Evolutionary conservation across 2,329 filamentous ascomycete species (phyloP).

Genomic region (Penicillium fuscoglaucum): DNA sequence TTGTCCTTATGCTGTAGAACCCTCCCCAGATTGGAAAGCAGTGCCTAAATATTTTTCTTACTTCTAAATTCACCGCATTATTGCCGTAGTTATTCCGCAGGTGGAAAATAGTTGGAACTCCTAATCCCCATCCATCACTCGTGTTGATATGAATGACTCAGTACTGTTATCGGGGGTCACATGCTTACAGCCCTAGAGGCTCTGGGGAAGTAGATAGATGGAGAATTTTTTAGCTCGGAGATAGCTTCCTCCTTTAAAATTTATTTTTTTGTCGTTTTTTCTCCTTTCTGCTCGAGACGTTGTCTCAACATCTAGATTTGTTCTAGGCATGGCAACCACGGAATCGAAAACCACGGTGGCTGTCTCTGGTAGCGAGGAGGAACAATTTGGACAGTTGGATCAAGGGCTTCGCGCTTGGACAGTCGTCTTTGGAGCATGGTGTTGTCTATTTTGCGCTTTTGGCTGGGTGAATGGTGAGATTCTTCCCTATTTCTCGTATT

Average conservation of each 20-base stretch:
- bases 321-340: not conserved
- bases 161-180: not conserved
- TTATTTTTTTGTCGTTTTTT: not conserved
- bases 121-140: not conserved
- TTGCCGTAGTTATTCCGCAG: not conserved
- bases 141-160: not conserved
- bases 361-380: not conserved
- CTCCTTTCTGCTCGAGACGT: not conserved
- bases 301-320: not conserved
- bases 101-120: not conserved
- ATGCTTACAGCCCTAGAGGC: not conserved
- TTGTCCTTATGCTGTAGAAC: not conserved
- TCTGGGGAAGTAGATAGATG: not conserved
- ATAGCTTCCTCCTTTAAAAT: not conserved
- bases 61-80: not conserved
- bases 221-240: not conserved
- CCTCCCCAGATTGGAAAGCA: not conserved
- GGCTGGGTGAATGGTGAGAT: constrained; percentile 47
- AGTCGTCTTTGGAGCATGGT: constrained; percentile 51
- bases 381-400: constrained; percentile 5
- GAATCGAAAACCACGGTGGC: not conserved
- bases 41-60: not conserved
- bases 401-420: constrained; percentile 51
- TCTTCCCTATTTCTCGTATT: not conserved
- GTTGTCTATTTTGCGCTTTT: constrained; percentile 48